Conservation (phyloP, 2,329 filamentous ascomycete genomes). For the Colletotrichum abscissum region DNA sequence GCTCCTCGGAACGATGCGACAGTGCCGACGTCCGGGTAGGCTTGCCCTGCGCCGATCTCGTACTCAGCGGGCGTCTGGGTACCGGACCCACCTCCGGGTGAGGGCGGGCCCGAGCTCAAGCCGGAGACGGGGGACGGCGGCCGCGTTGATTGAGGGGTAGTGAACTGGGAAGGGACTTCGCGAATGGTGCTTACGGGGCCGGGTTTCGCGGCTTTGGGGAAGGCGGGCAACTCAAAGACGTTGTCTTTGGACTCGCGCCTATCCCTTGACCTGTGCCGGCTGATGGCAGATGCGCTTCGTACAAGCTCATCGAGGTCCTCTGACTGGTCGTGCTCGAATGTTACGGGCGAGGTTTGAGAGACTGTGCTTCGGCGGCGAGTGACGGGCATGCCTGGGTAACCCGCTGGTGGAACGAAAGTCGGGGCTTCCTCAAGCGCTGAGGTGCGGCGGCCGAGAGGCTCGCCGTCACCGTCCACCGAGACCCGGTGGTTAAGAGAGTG, state of each 20-base stretch:
- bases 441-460: constrained; percentile 13
- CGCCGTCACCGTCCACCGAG: constrained; percentile 7
- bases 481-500: constrained; percentile 8
- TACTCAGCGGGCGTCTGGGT: background rate
- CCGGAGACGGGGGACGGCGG: constrained; percentile 22
- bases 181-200: constrained; percentile 30
- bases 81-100: background rate
- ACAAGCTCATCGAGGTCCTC: constrained; percentile 28
- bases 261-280: constrained; percentile 20
- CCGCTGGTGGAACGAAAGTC: constrained; percentile 13
- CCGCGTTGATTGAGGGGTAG: constrained; percentile 27
- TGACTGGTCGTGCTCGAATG: constrained; percentile 6
- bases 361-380: constrained; percentile 20
- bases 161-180: constrained; percentile 20
- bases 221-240: constrained; percentile 19
- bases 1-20: constrained; percentile 22
- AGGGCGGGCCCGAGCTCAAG: constrained; percentile 5
- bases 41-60: constrained; percentile 19
- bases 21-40: constrained; percentile 26
- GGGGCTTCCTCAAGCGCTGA: constrained; percentile 25
- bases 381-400: constrained; percentile 20
- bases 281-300: constrained; percentile 6
- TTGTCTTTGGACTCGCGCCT: constrained; percentile 21
- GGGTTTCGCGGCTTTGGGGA: constrained; percentile 20
- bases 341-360: constrained; percentile 20